A percentile compares a stretch with the other conserved stretches of the same genome.
Conservation (phyloP, 345 rosid species). For the Aethionema arabicum region DNA sequence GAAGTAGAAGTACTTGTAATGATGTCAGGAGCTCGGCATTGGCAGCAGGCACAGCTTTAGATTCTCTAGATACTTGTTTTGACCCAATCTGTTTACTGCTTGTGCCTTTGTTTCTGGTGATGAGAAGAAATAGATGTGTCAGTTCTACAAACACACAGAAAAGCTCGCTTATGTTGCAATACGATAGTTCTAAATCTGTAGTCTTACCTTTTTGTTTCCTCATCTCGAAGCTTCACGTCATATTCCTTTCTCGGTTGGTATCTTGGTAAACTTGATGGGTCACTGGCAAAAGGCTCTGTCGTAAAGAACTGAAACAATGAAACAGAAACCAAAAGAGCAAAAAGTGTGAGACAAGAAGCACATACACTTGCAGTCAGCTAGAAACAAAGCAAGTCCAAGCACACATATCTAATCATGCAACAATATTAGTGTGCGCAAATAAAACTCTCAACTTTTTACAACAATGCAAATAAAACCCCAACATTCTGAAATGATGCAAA, state of each 20-base stretch:
- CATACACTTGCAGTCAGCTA: not conserved
- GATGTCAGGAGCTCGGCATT: slow-evolving; percentile 48
- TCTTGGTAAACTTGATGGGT: slow-evolving; percentile 63
- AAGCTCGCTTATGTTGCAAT: not conserved
- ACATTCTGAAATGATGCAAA: not conserved
- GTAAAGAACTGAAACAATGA: slow-evolving; percentile 47
- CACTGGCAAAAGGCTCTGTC: slow-evolving; percentile 55
- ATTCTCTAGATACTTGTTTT: slow-evolving; percentile 41
- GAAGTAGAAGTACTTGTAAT: slow-evolving; percentile 42
- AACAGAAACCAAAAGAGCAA: not conserved
- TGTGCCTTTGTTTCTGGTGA: slow-evolving; percentile 42
- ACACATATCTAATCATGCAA: not conserved
- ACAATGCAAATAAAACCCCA: not conserved
- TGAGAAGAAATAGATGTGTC: slow-evolving; percentile 7
- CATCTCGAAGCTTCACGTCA: slow-evolving; percentile 50
- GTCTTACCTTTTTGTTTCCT: slow-evolving; percentile 54
- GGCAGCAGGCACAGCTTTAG: slow-evolving; percentile 47
- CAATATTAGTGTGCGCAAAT: no score
- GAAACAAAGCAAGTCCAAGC: not conserved
- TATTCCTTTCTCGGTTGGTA: slow-evolving; percentile 65
- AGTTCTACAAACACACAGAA: slow-evolving; percentile 4
- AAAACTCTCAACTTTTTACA: no score
- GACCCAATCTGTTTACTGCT: slow-evolving; percentile 44
- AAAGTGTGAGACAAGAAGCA: slow-evolving; percentile 10
- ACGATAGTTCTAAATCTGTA: slow-evolving; percentile 5